phyloP scores from a whole-genome alignment of 257 asterid species.

The Jaltomata sinuosa region DNA sequence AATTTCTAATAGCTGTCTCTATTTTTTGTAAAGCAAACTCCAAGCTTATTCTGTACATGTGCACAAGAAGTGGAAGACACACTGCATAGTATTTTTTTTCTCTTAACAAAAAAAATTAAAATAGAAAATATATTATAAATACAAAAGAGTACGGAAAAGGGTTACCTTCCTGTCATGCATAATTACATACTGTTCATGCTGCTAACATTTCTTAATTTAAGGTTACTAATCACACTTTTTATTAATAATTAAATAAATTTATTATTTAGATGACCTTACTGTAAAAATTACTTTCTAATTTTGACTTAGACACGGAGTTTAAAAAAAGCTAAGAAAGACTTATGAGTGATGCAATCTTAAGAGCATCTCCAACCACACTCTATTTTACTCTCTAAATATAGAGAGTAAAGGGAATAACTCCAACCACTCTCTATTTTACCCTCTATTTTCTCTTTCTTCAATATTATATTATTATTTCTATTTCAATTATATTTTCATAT shows the following conservation, averaged over 20 bases:
- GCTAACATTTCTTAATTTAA: neutral
- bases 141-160: neutral
- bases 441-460: no score
- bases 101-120: neutral
- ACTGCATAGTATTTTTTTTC: neutral
- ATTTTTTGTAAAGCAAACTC: neutral
- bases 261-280: neutral
- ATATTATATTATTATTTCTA: no score
- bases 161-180: neutral
- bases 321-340: no score
- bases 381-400: no score
- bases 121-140: no score
- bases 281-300: neutral
- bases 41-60: neutral
- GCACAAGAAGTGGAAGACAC: slow-evolving; percentile 1
- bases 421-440: no score
- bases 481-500: no score
- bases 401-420: no score
- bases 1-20: neutral
- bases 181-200: neutral
- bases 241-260: neutral
- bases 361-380: no score
- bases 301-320: neutral
- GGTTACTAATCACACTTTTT: neutral
- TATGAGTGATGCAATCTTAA: no score